Percentiles rank a stretch among this genome's conserved stretches.
Evolutionary conservation across 1,284 basidiomycete genomes (phyloP).

Genomic region (Phellinidium pouzarii): DNA sequence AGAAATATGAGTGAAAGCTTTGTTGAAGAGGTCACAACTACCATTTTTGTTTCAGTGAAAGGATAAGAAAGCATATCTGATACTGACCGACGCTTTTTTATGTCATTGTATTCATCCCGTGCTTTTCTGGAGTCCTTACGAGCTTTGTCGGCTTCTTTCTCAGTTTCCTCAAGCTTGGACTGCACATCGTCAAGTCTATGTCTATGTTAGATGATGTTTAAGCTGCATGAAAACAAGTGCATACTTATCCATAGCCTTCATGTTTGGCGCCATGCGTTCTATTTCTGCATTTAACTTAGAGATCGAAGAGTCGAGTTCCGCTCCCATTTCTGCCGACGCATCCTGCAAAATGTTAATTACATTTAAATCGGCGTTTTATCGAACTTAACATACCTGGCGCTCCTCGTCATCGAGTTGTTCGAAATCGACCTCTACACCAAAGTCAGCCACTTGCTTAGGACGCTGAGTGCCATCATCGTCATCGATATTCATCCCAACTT

Average conservation of each 20-base stretch:
- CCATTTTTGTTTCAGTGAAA: not conserved
- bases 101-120: conserved; percentile 84
- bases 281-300: conserved; percentile 74
- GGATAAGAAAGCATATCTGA: not conserved
- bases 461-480: conserved; percentile 74
- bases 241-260: conserved; percentile 89
- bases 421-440: conserved; percentile 90
- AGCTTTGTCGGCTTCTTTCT: conserved; percentile 71
- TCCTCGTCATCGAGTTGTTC: conserved; percentile 77
- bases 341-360: conserved; percentile 36
- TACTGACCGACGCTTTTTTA: conserved; percentile 74
- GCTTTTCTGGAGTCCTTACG: conserved; percentile 83
- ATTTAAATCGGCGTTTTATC: not conserved
- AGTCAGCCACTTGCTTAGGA: conserved; percentile 70
- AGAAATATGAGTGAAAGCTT: conserved; percentile 94
- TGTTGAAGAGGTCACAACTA: conserved; percentile 87
- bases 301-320: conserved; percentile 76
- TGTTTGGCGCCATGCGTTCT: conserved; percentile 91
- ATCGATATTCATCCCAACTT: conserved; percentile 87
- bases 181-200: conserved; percentile 89
- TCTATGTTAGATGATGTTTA: conserved; percentile 2
- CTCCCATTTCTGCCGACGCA: conserved; percentile 58
- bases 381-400: conserved; percentile 45
- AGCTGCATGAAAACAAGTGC: conserved; percentile 21
- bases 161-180: conserved; percentile 63